These are phyloP conservation scores for Colletotrichum sp. DNA, from an alignment of 2,329 filamentous ascomycete genomes.

Conservation along the genomic window DNA sequence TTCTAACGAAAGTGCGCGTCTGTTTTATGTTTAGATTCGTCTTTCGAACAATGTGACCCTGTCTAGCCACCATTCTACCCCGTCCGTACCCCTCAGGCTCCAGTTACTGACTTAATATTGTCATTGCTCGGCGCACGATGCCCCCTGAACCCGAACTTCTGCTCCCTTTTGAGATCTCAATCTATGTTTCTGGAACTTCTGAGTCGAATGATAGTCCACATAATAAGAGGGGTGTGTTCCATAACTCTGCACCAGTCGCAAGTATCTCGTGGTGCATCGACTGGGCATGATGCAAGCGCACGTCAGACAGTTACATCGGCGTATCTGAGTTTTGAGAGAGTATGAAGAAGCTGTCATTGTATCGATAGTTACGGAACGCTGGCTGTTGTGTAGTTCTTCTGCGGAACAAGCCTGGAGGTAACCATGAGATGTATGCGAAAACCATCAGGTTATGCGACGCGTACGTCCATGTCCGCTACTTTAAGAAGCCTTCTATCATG, in stretches of 20 bases:
- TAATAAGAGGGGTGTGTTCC: neutral
- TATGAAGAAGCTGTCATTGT: neutral
- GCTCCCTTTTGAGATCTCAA: accelerated
- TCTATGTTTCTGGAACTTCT: neutral
- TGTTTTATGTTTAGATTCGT: neutral
- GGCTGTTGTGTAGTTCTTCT: neutral
- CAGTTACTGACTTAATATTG: neutral
- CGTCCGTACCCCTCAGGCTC: neutral
- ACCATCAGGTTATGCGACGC: neutral
- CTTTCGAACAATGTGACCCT: neutral
- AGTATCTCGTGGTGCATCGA: neutral
- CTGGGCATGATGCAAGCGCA: neutral
- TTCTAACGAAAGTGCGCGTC: neutral
- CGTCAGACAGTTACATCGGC: neutral
- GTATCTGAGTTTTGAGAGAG: neutral
- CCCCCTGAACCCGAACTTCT: neutral
- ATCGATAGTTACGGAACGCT: neutral
- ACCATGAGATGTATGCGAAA: neutral
- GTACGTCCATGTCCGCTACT: neutral
- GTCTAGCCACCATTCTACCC: neutral
- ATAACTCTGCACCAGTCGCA: neutral
- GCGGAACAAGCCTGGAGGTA: neutral
- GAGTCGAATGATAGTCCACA: neutral
- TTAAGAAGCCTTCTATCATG: neutral
- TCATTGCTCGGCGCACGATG: neutral